These are phyloP conservation scores for Candida glucosophila DNA, from an alignment of 1,139 yeast species.

Conservation along the genomic window DNA sequence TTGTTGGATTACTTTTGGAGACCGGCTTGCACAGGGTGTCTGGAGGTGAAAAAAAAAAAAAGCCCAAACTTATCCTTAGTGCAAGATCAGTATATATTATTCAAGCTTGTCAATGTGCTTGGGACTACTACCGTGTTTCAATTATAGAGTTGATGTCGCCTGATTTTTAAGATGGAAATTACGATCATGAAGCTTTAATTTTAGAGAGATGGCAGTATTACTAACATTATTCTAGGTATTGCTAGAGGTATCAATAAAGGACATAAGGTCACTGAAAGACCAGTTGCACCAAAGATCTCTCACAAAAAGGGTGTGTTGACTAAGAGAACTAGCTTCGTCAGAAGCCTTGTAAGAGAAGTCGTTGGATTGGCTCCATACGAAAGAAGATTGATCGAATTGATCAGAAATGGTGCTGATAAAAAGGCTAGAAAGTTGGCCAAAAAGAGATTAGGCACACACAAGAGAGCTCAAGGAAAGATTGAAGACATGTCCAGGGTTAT, in stretches of 20 bases:
- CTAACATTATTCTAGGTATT: constrained; percentile 56
- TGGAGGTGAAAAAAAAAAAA: too few species aligned
- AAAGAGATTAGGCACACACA: constrained; percentile 99
- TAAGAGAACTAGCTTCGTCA: constrained; percentile 93
- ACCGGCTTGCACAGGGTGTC: too few species aligned
- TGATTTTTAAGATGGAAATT: too few species aligned
- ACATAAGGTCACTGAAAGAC: constrained; percentile 91
- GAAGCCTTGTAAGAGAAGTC: constrained; percentile 94
- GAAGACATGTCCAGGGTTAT: constrained; percentile 97
- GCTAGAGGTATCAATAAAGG: constrained; percentile 99
- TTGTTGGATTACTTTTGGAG: too few species aligned
- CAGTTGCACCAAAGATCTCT: constrained; percentile 89
- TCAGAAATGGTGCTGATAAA: constrained; percentile 99
- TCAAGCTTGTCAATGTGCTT: too few species aligned
- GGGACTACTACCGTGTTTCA: too few species aligned
- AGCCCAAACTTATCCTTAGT: too few species aligned
- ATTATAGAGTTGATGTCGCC: too few species aligned
- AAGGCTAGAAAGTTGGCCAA: constrained; percentile 99
- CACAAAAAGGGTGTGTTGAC: constrained; percentile 96
- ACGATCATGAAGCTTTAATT: too few species aligned
- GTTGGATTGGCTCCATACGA: constrained; percentile 99
- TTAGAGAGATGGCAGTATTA: constrained; percentile 5
- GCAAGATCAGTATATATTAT: too few species aligned
- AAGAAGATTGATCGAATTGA: constrained; percentile 98
- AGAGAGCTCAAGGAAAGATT: constrained; percentile 99